phyloP scores from a whole-genome alignment of 768 basidiomycete genomes.

The Mrakia gelida region DNA sequence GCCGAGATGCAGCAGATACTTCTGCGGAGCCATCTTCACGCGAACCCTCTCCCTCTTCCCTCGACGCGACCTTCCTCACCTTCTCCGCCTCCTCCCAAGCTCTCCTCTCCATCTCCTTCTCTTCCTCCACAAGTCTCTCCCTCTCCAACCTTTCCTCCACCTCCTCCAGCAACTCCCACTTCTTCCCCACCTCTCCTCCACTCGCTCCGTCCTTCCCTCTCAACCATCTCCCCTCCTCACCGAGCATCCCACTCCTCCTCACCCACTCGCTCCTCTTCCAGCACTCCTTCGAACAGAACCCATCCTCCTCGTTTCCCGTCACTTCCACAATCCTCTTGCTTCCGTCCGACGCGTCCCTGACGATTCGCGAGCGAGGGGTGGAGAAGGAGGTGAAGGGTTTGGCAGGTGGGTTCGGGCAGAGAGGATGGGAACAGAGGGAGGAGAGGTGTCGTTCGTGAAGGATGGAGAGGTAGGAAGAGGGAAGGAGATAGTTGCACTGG shows the following conservation, averaged over 20 bases:
- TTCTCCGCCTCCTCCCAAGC: conserved; percentile 1
- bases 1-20: neutral
- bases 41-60: neutral
- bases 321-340: conserved; percentile 1
- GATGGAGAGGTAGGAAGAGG: conserved; percentile 20
- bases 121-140: neutral
- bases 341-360: neutral
- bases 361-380: conserved; percentile 16
- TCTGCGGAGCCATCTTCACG: neutral
- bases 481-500: conserved; percentile 17
- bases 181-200: neutral
- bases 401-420: conserved; percentile 11
- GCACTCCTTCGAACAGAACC: conserved; percentile 16
- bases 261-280: conserved; percentile 22
- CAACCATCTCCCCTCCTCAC: conserved; percentile 15
- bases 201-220: neutral
- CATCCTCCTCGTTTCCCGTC: conserved; percentile 23
- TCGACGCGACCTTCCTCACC: neutral
- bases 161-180: conserved; percentile 19
- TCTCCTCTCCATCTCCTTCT: conserved; percentile 1
- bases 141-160: conserved; percentile 6
- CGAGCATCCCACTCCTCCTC: conserved; percentile 1
- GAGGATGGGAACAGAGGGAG: conserved; percentile 23
- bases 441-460: conserved; percentile 30
- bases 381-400: conserved; percentile 20